Percentiles rank a stretch among this genome's conserved stretches.
These are phyloP conservation scores for Dioscorea dumetorum DNA, from an alignment of 106 monocot species.

Conservation along the genomic window DNA sequence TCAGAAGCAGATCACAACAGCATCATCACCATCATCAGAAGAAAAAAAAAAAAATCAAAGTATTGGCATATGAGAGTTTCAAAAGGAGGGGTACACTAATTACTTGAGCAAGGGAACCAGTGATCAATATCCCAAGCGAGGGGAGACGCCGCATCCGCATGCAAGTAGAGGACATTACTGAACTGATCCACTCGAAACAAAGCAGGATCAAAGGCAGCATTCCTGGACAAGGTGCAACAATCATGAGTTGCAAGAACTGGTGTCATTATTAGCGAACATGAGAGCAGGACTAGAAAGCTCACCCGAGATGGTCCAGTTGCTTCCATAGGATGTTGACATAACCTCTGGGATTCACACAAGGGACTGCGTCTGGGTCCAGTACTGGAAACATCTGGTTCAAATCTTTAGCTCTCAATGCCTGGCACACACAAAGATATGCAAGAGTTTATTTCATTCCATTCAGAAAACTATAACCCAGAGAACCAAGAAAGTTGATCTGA, in stretches of 20 bases:
- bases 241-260: neutral
- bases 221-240: constrained; percentile 32
- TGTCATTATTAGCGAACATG: neutral
- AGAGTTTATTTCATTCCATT: neutral
- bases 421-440: neutral
- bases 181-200: constrained; percentile 78
- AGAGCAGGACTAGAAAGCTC: neutral
- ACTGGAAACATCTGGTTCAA: constrained; percentile 73
- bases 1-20: neutral
- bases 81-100: neutral
- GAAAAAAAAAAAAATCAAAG: neutral
- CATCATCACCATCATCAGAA: no score
- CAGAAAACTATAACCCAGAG: neutral
- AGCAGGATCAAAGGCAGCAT: constrained; percentile 90
- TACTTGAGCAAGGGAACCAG: constrained; percentile 91
- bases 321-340: constrained; percentile 77
- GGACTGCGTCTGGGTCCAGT: constrained; percentile 37
- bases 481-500: neutral
- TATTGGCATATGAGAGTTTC: neutral
- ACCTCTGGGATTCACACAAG: constrained; percentile 45
- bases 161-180: constrained; percentile 80
- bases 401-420: constrained; percentile 61
- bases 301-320: constrained; percentile 91
- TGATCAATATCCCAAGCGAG: constrained; percentile 91
- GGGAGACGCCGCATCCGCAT: constrained; percentile 77